Conservation (phyloP, 768 basidiomycete genomes). For the Termitomyces bulborhizus region DNA sequence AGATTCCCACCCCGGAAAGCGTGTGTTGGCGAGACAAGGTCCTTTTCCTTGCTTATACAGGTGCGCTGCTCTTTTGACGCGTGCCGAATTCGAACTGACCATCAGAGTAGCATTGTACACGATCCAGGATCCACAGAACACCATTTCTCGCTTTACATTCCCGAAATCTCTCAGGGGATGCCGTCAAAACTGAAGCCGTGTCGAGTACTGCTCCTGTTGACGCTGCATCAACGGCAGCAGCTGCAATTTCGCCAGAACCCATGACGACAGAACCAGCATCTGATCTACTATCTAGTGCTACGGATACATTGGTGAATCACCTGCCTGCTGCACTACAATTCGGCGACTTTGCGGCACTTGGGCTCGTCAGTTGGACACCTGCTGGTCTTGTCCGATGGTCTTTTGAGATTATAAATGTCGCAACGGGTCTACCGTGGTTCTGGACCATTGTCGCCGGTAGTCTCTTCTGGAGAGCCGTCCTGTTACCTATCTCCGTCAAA, state of each 20-base stretch:
- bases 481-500: slow-evolving; percentile 56
- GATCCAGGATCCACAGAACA: slow-evolving; percentile 5
- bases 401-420: slow-evolving; percentile 64
- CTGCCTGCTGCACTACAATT: slow-evolving; percentile 50
- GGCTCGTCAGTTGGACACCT: slow-evolving; percentile 58
- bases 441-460: slow-evolving; percentile 70
- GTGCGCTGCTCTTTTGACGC: slow-evolving; percentile 6
- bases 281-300: slow-evolving; percentile 11
- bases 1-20: slow-evolving; percentile 11
- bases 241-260: background rate
- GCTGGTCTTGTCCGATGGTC: slow-evolving; percentile 57
- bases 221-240: background rate
- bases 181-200: slow-evolving; percentile 9
- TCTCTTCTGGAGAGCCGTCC: slow-evolving; percentile 49
- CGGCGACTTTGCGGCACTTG: slow-evolving; percentile 68
- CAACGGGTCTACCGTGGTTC: slow-evolving; percentile 76
- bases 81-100: slow-evolving; percentile 7
- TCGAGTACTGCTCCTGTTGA: slow-evolving; percentile 4
- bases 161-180: slow-evolving; percentile 15
- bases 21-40: slow-evolving; percentile 11
- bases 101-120: slow-evolving; percentile 9
- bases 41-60: slow-evolving; percentile 17
- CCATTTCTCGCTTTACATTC: slow-evolving; percentile 6
- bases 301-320: slow-evolving; percentile 20
- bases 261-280: background rate